Evolutionary conservation across 495 filamentous ascomycete species (phyloP), one percentile per base, ranked within the genome.

Genomic region (Hypoxylon trugodes): DNA sequence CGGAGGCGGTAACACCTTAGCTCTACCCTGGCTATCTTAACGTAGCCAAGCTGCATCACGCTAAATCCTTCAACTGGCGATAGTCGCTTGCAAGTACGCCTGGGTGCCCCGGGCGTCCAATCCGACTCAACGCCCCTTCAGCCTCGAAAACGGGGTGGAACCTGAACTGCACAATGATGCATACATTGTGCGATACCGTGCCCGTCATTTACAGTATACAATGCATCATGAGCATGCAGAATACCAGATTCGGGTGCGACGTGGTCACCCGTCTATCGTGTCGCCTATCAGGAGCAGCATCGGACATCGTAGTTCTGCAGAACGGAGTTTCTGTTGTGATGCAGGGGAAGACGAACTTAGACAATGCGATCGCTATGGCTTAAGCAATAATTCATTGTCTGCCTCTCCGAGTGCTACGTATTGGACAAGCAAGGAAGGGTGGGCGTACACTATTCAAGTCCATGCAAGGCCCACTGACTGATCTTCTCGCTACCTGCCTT

Each of bases 241-340:
- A 57, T n/a, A n/a, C 18, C 40, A 49, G 30, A 36, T 59, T 48
- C 16, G 40, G 8, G 15, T 9, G 46, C 63, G 59, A 67, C 64
- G 64, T 67, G 64, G 58, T 54, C 58, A 51, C 58, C 64, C 52
- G 47, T 58, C 57, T 67, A 52, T 59, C 64, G 64, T 67, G 64
- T 59, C 64, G 57, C 58, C 61, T 67, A 53, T 41, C 40, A 58
- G 30, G 33, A 30, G 26, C 45, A 46, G 38, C 32, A 46, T 55
- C 30, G 33, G 51, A 36, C 43, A 65, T 51, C 45, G 35, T 56
- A 22, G 22, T 40, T 48, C 46, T 30, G 52, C 32, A 33, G 52
- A 33, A 57, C 12, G 41, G 35, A 53, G 7, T 15, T 61, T 16
- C 8, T 53, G 21, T 48, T 28, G 49, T 22, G 57, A 58, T 25